Percentiles rank a stretch among this genome's conserved stretches.
Evolutionary conservation across 768 basidiomycete species (phyloP).

Genomic region (Gautieria morchelliformis): DNA sequence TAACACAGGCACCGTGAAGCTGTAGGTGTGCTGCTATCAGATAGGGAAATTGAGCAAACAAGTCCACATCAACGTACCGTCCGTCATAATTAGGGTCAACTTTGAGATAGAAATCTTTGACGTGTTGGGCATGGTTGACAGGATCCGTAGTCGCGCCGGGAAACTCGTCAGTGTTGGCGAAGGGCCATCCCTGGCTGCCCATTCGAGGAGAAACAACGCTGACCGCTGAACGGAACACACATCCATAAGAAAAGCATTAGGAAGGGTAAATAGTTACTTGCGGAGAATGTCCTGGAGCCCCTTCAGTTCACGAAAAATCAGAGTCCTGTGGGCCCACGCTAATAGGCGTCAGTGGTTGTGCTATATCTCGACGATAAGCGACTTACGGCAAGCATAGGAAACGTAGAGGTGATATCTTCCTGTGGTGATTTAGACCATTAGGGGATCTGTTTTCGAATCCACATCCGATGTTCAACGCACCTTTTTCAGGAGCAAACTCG

Average conservation of each 20-base stretch:
- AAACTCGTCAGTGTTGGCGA: conserved; percentile 57
- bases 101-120: conserved; percentile 80
- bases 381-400: conserved; percentile 74
- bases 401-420: conserved; percentile 91
- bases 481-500: conserved; percentile 65
- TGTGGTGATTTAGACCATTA: conserved; percentile 18
- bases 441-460: background rate
- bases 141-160: conserved; percentile 73
- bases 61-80: conserved; percentile 32
- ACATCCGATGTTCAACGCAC: conserved; percentile 27
- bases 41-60: background rate
- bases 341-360: background rate
- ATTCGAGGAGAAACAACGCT: conserved; percentile 80
- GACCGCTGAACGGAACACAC: conserved; percentile 40
- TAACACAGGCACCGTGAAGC: conserved; percentile 82
- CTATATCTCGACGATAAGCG: conserved; percentile 1
- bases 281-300: conserved; percentile 80
- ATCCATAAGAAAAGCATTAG: background rate
- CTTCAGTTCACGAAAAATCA: conserved; percentile 87
- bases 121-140: conserved; percentile 52
- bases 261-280: conserved; percentile 27
- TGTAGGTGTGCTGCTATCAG: conserved; percentile 4
- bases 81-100: conserved; percentile 65
- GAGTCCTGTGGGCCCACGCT: conserved; percentile 91
- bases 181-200: conserved; percentile 82